Conservation (phyloP, 805 yeast species). For the Saccharomycopsis amapae region DNA sequence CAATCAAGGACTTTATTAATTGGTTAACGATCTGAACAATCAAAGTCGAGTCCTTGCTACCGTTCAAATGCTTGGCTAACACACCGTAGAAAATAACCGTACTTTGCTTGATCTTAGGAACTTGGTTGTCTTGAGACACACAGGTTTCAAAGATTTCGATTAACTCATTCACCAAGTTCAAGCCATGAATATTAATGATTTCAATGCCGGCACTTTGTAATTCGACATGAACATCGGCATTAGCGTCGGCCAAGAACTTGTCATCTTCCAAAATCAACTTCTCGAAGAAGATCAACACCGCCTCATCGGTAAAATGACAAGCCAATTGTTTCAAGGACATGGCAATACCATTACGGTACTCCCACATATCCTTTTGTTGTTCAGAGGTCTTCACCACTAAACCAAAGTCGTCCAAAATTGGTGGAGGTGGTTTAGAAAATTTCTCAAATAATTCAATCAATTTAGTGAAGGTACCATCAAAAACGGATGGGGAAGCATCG, state of each 20-base stretch:
- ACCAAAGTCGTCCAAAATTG: conserved; percentile 73
- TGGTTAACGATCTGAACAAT: conserved; percentile 52
- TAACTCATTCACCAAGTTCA: conserved; percentile 57
- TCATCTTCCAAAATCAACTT: conserved; percentile 47
- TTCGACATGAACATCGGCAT: conserved; percentile 66
- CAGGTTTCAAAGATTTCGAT: conserved; percentile 76
- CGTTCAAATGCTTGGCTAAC: conserved; percentile 73
- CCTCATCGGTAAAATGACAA: conserved; percentile 31
- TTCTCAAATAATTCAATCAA: conserved; percentile 51
- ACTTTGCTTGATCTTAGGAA: conserved; percentile 53
- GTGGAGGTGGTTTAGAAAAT: conserved; percentile 67
- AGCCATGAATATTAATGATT: conserved; percentile 61
- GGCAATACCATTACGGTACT: conserved; percentile 76
- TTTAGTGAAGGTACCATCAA: conserved; percentile 31
- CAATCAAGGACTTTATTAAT: conserved; percentile 58
- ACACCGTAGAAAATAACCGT: conserved; percentile 86
- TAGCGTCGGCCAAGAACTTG: conserved; percentile 68
- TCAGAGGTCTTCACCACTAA: conserved; percentile 55
- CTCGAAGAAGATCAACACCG: conserved; percentile 48
- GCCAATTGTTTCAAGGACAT: conserved; percentile 54
- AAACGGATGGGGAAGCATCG: conserved; percentile 22
- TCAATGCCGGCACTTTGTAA: conserved; percentile 85
- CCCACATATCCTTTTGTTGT: conserved; percentile 73
- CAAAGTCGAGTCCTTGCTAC: conserved; percentile 55
- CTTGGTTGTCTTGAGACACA: conserved; percentile 34